These are phyloP conservation scores for Aspergillus aculeatinus DNA, from an alignment of 2,329 filamentous ascomycete genomes.

Conservation along the genomic window DNA sequence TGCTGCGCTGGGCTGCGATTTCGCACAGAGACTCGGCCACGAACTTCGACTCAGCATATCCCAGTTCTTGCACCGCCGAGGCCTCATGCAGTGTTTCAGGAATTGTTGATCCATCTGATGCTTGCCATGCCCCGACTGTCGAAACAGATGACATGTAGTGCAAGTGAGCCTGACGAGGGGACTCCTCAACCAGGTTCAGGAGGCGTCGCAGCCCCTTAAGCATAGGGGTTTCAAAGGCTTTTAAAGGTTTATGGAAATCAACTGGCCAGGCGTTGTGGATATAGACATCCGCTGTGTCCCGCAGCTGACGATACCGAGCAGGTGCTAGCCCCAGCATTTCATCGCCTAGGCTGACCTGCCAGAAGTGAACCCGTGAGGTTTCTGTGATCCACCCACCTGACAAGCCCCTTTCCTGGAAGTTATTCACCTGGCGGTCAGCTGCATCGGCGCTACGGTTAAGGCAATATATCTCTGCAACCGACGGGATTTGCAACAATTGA, in stretches of 20 bases:
- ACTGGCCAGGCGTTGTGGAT: slow-evolving; percentile 8
- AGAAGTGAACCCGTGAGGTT: not conserved
- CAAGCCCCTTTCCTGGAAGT: not conserved
- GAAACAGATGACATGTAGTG: slow-evolving; percentile 8
- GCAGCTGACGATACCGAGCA: not conserved
- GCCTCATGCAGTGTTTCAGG: slow-evolving; percentile 4
- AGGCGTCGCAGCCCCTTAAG: not conserved
- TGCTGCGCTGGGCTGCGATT: not conserved
- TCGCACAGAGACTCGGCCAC: not conserved
- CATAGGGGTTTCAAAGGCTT: not conserved
- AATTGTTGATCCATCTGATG: not conserved
- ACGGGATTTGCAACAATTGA: not conserved
- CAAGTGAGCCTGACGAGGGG: not conserved
- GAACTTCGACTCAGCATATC: slow-evolving; percentile 9
- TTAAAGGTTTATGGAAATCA: slow-evolving; percentile 1
- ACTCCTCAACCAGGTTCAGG: not conserved
- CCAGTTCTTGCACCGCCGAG: not conserved
- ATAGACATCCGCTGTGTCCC: not conserved
- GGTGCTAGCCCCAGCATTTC: not conserved
- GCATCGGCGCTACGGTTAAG: slow-evolving; percentile 1
- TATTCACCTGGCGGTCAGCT: not conserved
- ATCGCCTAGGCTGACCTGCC: not conserved
- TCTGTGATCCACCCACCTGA: not conserved
- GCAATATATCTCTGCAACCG: slow-evolving; percentile 6
- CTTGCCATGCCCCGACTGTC: not conserved